Base-by-base conservation (phyloP, 1,139 yeast species). In the Torulaspora globosa region DNA sequence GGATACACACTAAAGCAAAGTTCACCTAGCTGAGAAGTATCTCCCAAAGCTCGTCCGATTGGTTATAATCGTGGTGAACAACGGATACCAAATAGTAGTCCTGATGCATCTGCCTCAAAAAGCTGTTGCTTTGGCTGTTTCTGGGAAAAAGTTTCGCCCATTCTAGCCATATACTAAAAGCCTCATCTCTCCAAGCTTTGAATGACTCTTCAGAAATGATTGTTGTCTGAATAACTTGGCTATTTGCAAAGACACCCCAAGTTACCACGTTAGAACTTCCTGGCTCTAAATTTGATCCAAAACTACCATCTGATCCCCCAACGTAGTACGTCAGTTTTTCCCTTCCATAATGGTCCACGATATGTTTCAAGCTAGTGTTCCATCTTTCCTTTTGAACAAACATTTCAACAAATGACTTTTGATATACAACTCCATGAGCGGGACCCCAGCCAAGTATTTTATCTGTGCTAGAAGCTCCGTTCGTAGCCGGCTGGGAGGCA, bases 401-500 rank as follows among this genome's bases (percentile, higher is more conserved):
- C 65, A 92, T 80, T 67, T 92, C 98, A 44, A 92, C 86, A 67
- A 89, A 90, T 28, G 96, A 88, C 66, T 92, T 90, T 66, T 92
- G 98, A 67, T 86, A 92, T 23, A 92, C 89, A 53, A 78, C 77
- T 1, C 98, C 98, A 57, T 84, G 80, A 41, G 77, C 76, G 12
- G 98, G 97, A 39, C 98, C 99, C 88, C 95, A 92, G 1, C 99
- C 99, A 65, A 90, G 84, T 39, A 90, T 84, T 54, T 81, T 82
- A 68, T 92, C 97, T 5, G 79, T 73, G 9, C 96, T 85, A 36
- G 74, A 75, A 38, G 83, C 75, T 29, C 88, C 85, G 58, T 87
- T 86, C 1, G 86, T 79, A 0, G 97, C 94, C 1, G 99, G 99
- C 67, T 92, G 99, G 0, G 97, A 90, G 0, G 97, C 90, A 47